A percentile compares a stretch with the other conserved stretches of the same genome.
phyloP scores from a whole-genome alignment of 768 basidiomycete genomes.

The Auricularia sp. region DNA sequence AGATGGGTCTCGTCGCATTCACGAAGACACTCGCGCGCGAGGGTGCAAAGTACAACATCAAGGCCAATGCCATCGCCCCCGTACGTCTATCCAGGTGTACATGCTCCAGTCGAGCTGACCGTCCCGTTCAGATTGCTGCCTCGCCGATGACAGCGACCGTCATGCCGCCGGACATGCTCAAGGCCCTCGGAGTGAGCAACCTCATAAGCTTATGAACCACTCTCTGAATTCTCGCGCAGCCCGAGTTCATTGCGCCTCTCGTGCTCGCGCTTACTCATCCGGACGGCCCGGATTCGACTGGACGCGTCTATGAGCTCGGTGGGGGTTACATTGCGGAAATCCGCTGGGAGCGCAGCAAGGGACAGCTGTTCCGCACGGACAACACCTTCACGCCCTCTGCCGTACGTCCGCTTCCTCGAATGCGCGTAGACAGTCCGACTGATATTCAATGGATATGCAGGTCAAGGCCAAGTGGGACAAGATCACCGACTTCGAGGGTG shows the following conservation, averaged over 20 bases:
- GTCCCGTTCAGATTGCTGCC: constrained; percentile 64
- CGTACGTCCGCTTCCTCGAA: constrained; percentile 27
- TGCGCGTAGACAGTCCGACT: too few species aligned
- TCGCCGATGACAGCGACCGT: constrained; percentile 93
- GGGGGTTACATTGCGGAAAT: constrained; percentile 88
- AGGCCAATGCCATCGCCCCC: constrained; percentile 79
- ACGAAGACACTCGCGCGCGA: constrained; percentile 89
- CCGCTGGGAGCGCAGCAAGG: constrained; percentile 87
- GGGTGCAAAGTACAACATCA: constrained; percentile 86
- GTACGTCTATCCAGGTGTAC: constrained; percentile 33
- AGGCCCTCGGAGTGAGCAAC: constrained; percentile 56
- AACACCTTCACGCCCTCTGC: constrained; percentile 88
- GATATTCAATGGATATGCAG: constrained; percentile 26
- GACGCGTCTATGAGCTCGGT: constrained; percentile 84
- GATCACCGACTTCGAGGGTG: constrained; percentile 66
- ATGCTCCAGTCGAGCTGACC: background rate
- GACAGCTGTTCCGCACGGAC: constrained; percentile 84
- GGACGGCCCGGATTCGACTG: constrained; percentile 67
- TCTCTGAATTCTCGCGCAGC: constrained; percentile 31
- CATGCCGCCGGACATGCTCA: constrained; percentile 90
- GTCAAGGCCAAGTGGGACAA: constrained; percentile 75
- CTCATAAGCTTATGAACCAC: too few species aligned
- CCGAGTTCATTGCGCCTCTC: constrained; percentile 87
- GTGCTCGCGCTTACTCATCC: constrained; percentile 83
- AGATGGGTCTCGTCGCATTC: constrained; percentile 91